A percentile compares a stretch with the other conserved stretches of the same genome.
phyloP scores from a whole-genome alignment of 257 asterid species.

The Oldenlandia corymbosa region DNA sequence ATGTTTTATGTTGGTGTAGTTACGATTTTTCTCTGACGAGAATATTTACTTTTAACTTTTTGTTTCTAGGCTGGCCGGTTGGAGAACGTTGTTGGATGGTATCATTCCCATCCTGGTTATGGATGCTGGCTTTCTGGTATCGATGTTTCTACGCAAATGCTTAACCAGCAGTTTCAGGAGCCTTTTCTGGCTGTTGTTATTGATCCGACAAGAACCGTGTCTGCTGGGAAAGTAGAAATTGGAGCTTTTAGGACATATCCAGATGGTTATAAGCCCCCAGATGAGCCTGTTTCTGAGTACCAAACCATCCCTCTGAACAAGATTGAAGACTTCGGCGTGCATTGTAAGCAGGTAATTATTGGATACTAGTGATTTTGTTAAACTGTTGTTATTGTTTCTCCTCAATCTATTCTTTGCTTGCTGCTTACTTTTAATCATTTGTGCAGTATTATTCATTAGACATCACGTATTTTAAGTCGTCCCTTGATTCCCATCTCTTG shows the following conservation, averaged over 20 bases:
- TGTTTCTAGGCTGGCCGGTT: slow-evolving; percentile 81
- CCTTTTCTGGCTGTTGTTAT: slow-evolving; percentile 97
- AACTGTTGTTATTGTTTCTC: not conserved
- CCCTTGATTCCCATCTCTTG: slow-evolving; percentile 86
- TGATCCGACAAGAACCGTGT: slow-evolving; percentile 95
- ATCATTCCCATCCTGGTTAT: slow-evolving; percentile 99
- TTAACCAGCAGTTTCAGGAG: slow-evolving; percentile 92
- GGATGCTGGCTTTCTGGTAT: slow-evolving; percentile 99
- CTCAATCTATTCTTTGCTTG: not conserved
- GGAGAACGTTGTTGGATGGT: slow-evolving; percentile 98
- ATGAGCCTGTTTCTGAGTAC: slow-evolving; percentile 91
- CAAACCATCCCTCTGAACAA: slow-evolving; percentile 96
- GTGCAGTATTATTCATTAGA: slow-evolving; percentile 88
- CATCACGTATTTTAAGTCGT: slow-evolving; percentile 91
- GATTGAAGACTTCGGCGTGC: slow-evolving; percentile 98
- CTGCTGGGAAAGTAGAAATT: slow-evolving; percentile 97
- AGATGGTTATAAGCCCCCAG: slow-evolving; percentile 91
- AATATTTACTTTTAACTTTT: not conserved
- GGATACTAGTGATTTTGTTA: not conserved
- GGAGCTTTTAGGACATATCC: slow-evolving; percentile 98
- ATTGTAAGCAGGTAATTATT: slow-evolving; percentile 81
- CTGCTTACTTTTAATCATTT: slow-evolving; percentile 4
- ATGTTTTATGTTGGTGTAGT: too few relatives aligned
- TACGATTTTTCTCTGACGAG: not conserved
- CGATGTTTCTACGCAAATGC: slow-evolving; percentile 96